Percentiles rank a stretch among this genome's conserved stretches.
These are phyloP conservation scores for Pleurotus citrinopileatus DNA, from an alignment of 768 basidiomycete genomes.

Conservation along the genomic window DNA sequence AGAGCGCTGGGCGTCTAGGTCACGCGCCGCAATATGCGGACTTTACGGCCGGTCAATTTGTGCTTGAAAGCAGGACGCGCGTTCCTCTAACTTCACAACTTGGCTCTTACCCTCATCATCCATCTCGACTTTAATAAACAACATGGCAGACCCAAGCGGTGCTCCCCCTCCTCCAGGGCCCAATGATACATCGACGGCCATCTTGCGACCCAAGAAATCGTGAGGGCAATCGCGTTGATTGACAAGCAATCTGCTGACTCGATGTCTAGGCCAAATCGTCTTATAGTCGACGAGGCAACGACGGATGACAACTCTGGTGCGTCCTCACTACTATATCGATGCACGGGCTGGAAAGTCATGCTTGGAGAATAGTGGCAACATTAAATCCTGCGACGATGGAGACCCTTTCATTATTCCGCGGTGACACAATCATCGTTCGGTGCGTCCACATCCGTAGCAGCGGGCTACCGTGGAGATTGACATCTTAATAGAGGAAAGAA, in stretches of 20 bases:
- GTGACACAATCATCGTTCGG: conserved; percentile 95
- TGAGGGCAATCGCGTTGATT: conserved; percentile 39
- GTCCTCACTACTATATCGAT: conserved; percentile 15
- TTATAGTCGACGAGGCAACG: conserved; percentile 93
- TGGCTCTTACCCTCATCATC: conserved; percentile 17
- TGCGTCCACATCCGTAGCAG: conserved; percentile 31
- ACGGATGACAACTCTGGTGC: conserved; percentile 95
- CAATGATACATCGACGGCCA: conserved; percentile 92
- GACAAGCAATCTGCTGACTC: conserved; percentile 14
- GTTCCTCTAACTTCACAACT: conserved; percentile 14
- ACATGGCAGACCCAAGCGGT: conserved; percentile 80
- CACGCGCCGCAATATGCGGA: conserved; percentile 6
- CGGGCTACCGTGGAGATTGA: too few relatives aligned
- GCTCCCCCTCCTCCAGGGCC: conserved; percentile 80
- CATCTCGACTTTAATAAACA: conserved; percentile 14
- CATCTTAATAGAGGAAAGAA: conserved; percentile 83
- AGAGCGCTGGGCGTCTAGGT: neutral
- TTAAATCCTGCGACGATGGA: conserved; percentile 98
- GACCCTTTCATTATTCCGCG: conserved; percentile 86
- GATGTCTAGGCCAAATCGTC: conserved; percentile 81
- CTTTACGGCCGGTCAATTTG: conserved; percentile 8
- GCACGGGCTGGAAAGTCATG: conserved; percentile 3
- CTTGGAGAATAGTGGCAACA: conserved; percentile 70
- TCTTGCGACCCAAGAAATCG: conserved; percentile 97
- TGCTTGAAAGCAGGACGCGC: conserved; percentile 15